A percentile compares a stretch with the other conserved stretches of the same genome.
Evolutionary conservation across 495 filamentous ascomycete genomes (phyloP).

Genomic region (Cudoniella acicularis): DNA sequence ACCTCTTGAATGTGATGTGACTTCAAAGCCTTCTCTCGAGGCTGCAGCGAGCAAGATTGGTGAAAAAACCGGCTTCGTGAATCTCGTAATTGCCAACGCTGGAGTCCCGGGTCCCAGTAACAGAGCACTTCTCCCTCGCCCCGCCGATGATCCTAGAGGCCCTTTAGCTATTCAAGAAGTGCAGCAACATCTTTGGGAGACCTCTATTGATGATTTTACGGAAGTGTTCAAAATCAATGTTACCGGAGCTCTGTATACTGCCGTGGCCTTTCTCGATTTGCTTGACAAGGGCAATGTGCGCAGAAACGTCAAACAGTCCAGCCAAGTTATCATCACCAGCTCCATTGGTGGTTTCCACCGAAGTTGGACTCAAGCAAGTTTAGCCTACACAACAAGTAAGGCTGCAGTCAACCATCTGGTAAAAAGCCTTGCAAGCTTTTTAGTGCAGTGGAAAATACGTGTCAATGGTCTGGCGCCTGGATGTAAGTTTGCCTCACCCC

Average conservation of each 20-base stretch:
- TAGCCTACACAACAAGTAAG: too few relatives aligned
- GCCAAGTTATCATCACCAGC: slow-evolving; percentile 62
- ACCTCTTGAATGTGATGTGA: slow-evolving; percentile 60
- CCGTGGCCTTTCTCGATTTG: slow-evolving; percentile 59
- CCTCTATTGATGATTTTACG: slow-evolving; percentile 55
- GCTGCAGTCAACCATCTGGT: too few relatives aligned
- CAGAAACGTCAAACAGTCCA: slow-evolving; percentile 45
- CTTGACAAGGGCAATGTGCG: slow-evolving; percentile 59
- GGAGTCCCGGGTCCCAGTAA: slow-evolving; percentile 54
- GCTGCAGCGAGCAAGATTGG: slow-evolving; percentile 45
- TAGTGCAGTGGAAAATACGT: too few relatives aligned
- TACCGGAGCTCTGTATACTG: slow-evolving; percentile 58
- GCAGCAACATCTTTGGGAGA: slow-evolving; percentile 46
- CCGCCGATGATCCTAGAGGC: neutral
- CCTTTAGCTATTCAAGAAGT: slow-evolving; percentile 37
- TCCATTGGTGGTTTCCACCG: slow-evolving; percentile 61
- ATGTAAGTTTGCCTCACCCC: too few relatives aligned
- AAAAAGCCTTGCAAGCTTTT: too few relatives aligned
- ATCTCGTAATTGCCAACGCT: slow-evolving; percentile 64
- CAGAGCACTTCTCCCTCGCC: slow-evolving; percentile 24
- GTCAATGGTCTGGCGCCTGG: too few relatives aligned
- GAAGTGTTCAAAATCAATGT: slow-evolving; percentile 57
- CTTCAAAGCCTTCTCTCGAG: slow-evolving; percentile 56
- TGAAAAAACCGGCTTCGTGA: slow-evolving; percentile 51
- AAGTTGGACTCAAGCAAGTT: too few relatives aligned